phyloP scores from a whole-genome alignment of 202 grass and related monocot genomes.

The Zizania palustris region DNA sequence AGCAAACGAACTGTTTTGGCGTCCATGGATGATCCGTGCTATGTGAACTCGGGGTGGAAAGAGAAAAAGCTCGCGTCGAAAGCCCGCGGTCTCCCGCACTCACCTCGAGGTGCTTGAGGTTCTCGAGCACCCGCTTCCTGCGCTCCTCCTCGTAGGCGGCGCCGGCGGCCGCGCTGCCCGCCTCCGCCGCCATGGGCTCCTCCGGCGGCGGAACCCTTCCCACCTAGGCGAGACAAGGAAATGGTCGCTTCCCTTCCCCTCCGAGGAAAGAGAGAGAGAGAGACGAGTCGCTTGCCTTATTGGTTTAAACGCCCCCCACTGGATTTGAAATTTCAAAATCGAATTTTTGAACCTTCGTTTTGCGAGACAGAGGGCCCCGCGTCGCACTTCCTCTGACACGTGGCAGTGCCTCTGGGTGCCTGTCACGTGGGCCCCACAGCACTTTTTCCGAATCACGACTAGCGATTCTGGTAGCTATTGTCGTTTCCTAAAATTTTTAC shows the following conservation, averaged over 20 bases:
- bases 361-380: too few relatives aligned
- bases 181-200: constrained; percentile 54
- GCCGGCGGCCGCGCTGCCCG: constrained; percentile 35
- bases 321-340: constrained; percentile 46
- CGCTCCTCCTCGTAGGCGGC: constrained; percentile 82
- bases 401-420: not conserved
- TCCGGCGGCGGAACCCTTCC: not conserved
- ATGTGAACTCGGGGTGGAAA: not conserved
- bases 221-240: not conserved
- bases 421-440: not conserved
- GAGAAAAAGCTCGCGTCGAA: too few relatives aligned
- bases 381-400: too few relatives aligned
- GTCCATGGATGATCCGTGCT: not conserved
- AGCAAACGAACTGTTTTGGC: not conserved
- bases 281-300: not conserved
- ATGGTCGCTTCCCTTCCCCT: constrained; percentile 13
- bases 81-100: not conserved
- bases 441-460: too few relatives aligned
- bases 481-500: too few relatives aligned
- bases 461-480: too few relatives aligned
- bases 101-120: constrained; percentile 94
- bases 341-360: not conserved
- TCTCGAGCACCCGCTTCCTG: constrained; percentile 74
- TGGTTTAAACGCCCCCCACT: not conserved
- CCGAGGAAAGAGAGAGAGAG: not conserved